Evolutionary conservation across 345 rosid genomes (phyloP), one percentile per base, ranked within the genome.

Genomic region (Eucalyptus guilfoylei): DNA sequence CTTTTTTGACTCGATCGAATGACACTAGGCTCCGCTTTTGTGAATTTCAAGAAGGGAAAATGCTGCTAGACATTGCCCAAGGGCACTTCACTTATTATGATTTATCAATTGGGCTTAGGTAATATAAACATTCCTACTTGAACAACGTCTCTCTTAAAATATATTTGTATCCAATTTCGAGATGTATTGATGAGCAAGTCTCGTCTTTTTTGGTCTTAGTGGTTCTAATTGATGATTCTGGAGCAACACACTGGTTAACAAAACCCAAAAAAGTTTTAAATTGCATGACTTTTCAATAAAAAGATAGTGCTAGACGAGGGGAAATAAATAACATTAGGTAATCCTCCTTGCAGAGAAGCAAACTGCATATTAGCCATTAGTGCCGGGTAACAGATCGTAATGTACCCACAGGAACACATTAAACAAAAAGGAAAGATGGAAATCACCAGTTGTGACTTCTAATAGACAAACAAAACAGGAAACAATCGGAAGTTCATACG

Each of bases 71-170:
- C 34, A 64, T 30, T 64, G 72, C 72, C 72, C 72, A 64, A n/a
- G 76, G 6, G 76, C 34, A 4, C 40, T 14, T 64, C 55, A 52
- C 9, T 17, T 52, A 14, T 14, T 64, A 64, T 30, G 76, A n/a
- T n/a, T 4, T 50, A 52, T 58, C 64, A 16, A 34, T 34, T 5
- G 13, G 21, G 26, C 80, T 69, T 69, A 9, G 80, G 44, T 17
- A 34, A 32, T 0, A 34, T 34, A 17, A 17, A 9, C 0, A 16
- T 34, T 32, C 8, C 42, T 1, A 69, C 13, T 69, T 69, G 11
- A 69, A 72, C 26, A 42, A 34, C 8, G 14, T 2, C 45, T 10
- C 81, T 0, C 14, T 21, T 72, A 8, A 72, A 9, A 9, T 34
- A 72, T 19, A 2, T 37, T 72, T 9, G 19, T 76, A 0, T 76